Conservation (phyloP, 441 rosid genomes). For the Jatropha podagrica region DNA sequence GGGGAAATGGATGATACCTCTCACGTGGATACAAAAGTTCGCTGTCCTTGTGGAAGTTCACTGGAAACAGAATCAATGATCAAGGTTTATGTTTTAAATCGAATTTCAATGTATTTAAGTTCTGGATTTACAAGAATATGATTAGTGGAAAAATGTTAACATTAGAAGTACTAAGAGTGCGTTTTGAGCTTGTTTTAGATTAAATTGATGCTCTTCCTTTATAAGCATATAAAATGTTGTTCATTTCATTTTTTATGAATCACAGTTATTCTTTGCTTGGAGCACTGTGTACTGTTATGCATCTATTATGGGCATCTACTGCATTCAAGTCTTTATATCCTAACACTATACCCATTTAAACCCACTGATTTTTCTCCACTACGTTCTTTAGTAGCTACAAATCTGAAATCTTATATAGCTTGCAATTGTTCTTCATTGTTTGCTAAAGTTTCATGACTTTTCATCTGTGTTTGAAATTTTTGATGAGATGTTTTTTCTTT, state of each 20-base stretch:
- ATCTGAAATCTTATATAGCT: background rate
- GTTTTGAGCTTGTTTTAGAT: background rate
- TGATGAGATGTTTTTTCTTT: background rate
- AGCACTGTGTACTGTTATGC: background rate
- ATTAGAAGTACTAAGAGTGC: background rate
- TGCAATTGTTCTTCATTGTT: background rate
- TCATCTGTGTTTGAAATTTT: background rate
- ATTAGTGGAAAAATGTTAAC: background rate
- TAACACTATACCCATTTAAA: background rate
- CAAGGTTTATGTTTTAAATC: conserved; percentile 41
- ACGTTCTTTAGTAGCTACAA: background rate
- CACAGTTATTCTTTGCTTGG: background rate
- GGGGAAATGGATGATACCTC: conserved; percentile 62
- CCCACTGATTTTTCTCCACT: background rate
- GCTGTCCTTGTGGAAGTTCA: conserved; percentile 89
- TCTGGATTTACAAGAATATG: background rate
- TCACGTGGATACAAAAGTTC: conserved; percentile 63
- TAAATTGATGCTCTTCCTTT: conserved; percentile 3
- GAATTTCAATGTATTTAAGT: background rate
- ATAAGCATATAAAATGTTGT: background rate
- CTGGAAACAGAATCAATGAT: conserved; percentile 74
- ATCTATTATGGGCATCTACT: background rate
- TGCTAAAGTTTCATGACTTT: background rate
- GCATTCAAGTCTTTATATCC: background rate
- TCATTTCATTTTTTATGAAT: background rate